Evolutionary conservation across 371 early-diverging fungal species (phyloP), one percentile per base, ranked within the genome.

Genomic region (Actinomucor elegans): DNA sequence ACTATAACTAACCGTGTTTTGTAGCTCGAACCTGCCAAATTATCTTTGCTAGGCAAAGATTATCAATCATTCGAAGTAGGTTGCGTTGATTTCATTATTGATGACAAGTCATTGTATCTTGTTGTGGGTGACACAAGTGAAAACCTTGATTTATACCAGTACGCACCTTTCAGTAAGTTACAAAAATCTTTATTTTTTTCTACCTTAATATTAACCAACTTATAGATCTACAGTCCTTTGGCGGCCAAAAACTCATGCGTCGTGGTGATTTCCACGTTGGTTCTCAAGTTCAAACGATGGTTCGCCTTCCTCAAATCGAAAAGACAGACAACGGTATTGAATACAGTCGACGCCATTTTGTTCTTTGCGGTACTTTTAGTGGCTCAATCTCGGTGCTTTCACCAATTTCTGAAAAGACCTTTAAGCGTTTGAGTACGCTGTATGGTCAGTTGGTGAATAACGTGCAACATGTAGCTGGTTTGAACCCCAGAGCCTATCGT

Each of bases 11-110:
- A n/a, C n/a, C n/a, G n/a, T n/a, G n/a, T n/a, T n/a, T 20, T 29
- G 27, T 66, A 91, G 86, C 93, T 95, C 48, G 96, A 97, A 27
- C 98, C 98, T 5, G 85, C 94, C 0, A 92, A 94, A 50, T 74
- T 99, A 24, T 83, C 83, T 3, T 66, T 96, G 33, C 64, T 99
- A 15, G 96, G 96, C 27, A 94, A 92, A 66, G 99, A 99, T 57
- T 89, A 87, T 53, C 80, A 86, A 52, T 68, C 86, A 1, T 71
- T 79, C 90, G 84, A 85, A 36, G 89, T 93, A 5, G 79, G 75
- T 32, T 80, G 79, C 33, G 74, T 84, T 24, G 89, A 93, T 49
- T 92, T 87, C 63, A 43, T 96, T 38, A 83, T 94, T 32, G 85
- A 88, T 59, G 90, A 93, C 50, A 73, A 79, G 29, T 76, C 78